Base-by-base conservation (phyloP, 805 yeast genomes). In the Candida ficus region DNA sequence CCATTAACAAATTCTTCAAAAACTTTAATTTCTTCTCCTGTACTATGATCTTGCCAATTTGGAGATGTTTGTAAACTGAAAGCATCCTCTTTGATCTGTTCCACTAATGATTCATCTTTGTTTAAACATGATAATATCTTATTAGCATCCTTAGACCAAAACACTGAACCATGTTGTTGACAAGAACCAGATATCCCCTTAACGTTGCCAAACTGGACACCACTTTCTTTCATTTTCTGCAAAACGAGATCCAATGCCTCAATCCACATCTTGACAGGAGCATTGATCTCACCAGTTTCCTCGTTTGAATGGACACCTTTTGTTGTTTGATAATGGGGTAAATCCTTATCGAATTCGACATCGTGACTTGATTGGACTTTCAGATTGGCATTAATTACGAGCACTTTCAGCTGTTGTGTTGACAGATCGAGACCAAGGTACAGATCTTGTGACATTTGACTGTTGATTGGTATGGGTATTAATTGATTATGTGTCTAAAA, bases 21-120 rank as follows among this genome's bases (percentile, higher is more conserved):
- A 26, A 60, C 70, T 22, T 65, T 55, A 41, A 85, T 69, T 57
- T 89, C 95, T 17, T 68, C 62, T 4, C 76, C 82, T 0, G 97
- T 89, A 19, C 93, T 82, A 56, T 87, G 95, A 56, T 89, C 96
- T 61, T 89, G 97, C 97, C 97, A 89, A 57, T 90, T 89, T 8
- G 96, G 95, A 5, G 95, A 81, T 30, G 69, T 69, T 6, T 71
- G 66, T 50, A 78, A 70, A 2, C 91, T 67, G 48, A 86, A 81
- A 2, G 83, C 82, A 1, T 50, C 49, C 3, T 69, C 69, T 17
- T 53, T 50, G 29, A 84, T 52, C 46, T 74, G 84, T 2, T 65
- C 70, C 28, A 66, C 56, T 37, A 85, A 63, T 2, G 53, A 37
- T 5, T 49, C 44, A 0, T 54, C 21, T 1, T 66, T 48, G 12